These are phyloP conservation scores for Syzygium jambos DNA, from an alignment of 345 rosid genomes.

Conservation along the genomic window DNA sequence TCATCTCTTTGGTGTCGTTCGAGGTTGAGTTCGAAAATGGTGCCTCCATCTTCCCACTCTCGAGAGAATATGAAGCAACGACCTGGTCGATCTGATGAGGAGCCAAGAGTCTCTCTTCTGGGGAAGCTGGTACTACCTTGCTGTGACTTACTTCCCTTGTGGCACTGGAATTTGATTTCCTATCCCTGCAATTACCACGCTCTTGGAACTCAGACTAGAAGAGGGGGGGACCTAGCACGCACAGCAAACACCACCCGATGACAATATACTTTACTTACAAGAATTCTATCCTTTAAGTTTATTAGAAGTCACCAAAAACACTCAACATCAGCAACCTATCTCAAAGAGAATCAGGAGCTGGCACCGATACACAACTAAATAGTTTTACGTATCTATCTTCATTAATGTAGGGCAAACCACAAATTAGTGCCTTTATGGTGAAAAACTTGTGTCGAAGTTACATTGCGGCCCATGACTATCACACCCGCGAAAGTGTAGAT, in stretches of 20 bases:
- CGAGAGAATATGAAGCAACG: slow-evolving; percentile 1
- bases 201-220: not conserved
- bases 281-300: not conserved
- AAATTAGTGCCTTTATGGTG: not conserved
- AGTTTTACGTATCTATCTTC: not conserved
- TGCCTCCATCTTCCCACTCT: not conserved
- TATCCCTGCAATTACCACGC: slow-evolving; percentile 1
- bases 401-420: not conserved
- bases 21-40: not conserved
- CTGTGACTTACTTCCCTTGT: slow-evolving; percentile 47
- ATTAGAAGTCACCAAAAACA: not conserved
- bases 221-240: not conserved
- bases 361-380: not conserved
- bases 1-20: not conserved
- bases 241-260: not conserved
- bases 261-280: not conserved
- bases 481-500: not conserved
- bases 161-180: slow-evolving; percentile 33
- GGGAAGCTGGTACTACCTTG: slow-evolving; percentile 48
- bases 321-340: not conserved
- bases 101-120: slow-evolving; percentile 14
- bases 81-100: slow-evolving; percentile 10
- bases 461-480: not conserved
- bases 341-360: not conserved
- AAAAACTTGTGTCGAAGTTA: not conserved